Evolutionary conservation across 2,329 filamentous ascomycete species (phyloP).

Genomic region (Venturia oleaginea): DNA sequence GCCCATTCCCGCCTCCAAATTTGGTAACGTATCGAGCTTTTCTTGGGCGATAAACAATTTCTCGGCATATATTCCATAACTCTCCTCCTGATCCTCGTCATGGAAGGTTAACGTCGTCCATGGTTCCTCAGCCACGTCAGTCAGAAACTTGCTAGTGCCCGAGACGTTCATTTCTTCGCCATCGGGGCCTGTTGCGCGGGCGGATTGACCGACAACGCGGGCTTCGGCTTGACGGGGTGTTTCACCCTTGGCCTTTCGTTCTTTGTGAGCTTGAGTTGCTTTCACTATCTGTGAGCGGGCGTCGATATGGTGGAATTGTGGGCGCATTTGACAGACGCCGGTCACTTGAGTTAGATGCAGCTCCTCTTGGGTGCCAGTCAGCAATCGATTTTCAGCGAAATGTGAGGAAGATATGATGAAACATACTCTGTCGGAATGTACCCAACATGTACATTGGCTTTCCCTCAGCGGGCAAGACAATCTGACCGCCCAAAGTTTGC

Average conservation of each 20-base stretch:
- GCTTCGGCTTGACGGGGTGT: constrained; percentile 44
- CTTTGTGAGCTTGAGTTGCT: constrained; percentile 24
- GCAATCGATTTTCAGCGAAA: constrained; percentile 14
- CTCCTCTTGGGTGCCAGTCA: constrained; percentile 49
- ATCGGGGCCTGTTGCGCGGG: constrained; percentile 65
- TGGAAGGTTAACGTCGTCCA: constrained; percentile 76
- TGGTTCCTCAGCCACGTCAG: constrained; percentile 67
- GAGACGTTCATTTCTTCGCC: constrained; percentile 54
- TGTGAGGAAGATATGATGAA: not conserved
- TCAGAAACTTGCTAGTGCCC: constrained; percentile 67
- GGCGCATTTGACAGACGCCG: constrained; percentile 78
- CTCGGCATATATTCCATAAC: constrained; percentile 68
- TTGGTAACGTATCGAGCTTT: constrained; percentile 29
- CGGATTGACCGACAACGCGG: constrained; percentile 75
- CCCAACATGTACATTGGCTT: constrained; percentile 79
- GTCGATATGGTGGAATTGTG: constrained; percentile 89
- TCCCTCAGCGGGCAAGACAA: constrained; percentile 58
- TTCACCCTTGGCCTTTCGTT: constrained; percentile 35
- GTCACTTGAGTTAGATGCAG: constrained; percentile 78
- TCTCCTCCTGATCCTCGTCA: constrained; percentile 65
- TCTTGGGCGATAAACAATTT: constrained; percentile 52
- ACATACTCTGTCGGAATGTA: constrained; percentile 70
- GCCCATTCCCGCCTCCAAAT: constrained; percentile 46
- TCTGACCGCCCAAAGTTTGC: constrained; percentile 80
- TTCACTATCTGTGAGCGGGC: constrained; percentile 66